These are phyloP conservation scores for Calocera viscosa DNA, from an alignment of 768 basidiomycete species.

Conservation along the genomic window DNA sequence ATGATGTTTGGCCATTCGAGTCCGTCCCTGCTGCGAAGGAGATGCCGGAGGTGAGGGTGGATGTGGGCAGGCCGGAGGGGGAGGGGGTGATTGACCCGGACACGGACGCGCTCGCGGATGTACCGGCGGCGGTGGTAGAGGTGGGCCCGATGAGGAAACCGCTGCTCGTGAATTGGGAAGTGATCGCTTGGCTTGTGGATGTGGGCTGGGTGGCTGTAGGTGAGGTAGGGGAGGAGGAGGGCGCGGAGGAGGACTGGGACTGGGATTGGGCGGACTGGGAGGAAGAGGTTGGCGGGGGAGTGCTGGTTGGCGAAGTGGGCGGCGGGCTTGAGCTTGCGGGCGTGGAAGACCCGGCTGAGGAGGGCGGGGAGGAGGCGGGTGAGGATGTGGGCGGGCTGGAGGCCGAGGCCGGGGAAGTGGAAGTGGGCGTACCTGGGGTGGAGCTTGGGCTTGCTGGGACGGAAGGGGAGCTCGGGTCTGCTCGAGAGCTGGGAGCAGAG, in stretches of 20 bases:
- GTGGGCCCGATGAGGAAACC: slow-evolving; percentile 4
- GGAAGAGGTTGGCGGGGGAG: background rate
- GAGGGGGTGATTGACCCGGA: slow-evolving; percentile 2
- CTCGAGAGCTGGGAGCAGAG: background rate
- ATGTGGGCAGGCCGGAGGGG: background rate
- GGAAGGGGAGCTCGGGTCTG: background rate
- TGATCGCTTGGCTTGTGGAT: background rate
- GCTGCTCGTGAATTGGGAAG: background rate
- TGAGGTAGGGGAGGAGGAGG: background rate
- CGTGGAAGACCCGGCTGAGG: background rate
- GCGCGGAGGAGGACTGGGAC: background rate
- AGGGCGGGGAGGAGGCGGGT: background rate
- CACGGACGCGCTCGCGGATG: too few species aligned
- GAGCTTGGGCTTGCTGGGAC: background rate
- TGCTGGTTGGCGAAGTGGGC: background rate
- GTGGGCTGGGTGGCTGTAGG: background rate
- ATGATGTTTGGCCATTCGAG: background rate
- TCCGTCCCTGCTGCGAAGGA: background rate
- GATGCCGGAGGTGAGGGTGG: background rate
- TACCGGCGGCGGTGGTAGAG: background rate
- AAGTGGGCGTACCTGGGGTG: slow-evolving; percentile 7
- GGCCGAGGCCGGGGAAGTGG: background rate
- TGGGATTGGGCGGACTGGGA: background rate
- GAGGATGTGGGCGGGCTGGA: background rate
- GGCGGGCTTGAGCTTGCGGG: background rate